These are phyloP conservation scores for Begonia masoniana DNA, from an alignment of 306 rosid species.

Conservation along the genomic window DNA sequence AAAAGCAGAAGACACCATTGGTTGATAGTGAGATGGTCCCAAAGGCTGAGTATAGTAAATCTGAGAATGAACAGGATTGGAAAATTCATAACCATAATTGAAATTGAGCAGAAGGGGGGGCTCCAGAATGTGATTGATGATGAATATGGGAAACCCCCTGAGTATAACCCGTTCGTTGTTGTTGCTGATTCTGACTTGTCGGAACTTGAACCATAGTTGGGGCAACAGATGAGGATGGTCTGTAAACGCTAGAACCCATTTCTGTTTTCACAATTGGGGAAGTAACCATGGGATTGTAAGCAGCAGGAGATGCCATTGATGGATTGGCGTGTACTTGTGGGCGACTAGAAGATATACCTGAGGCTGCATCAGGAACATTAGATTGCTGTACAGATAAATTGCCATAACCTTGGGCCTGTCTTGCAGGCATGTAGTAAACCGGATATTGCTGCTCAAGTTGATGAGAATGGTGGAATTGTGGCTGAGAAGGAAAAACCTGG, in stretches of 20 bases:
- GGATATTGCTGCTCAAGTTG: constrained; percentile 66
- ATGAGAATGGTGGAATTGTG: constrained; percentile 46
- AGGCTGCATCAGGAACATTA: constrained; percentile 13
- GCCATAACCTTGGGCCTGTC: constrained; percentile 61
- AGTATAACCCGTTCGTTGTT: constrained; percentile 49
- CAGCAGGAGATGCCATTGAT: constrained; percentile 23
- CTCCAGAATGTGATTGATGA: constrained; percentile 72
- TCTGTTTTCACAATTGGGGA: constrained; percentile 54
- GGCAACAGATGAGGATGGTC: constrained; percentile 46
- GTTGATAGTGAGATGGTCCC: constrained; percentile 80
- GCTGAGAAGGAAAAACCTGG: constrained; percentile 87
- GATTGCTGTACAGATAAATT: constrained; percentile 55
- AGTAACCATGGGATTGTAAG: constrained; percentile 54
- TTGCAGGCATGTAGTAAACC: constrained; percentile 61
- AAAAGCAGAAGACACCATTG: constrained; percentile 30
- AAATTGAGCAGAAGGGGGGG: constrained; percentile 34
- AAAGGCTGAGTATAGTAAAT: constrained; percentile 71
- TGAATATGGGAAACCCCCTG: constrained; percentile 45
- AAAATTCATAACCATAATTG: constrained; percentile 54
- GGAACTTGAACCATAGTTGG: constrained; percentile 65
- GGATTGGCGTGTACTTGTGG: constrained; percentile 19
- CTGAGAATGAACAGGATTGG: constrained; percentile 62
- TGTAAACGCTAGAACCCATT: constrained; percentile 48
- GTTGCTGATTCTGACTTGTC: constrained; percentile 44
- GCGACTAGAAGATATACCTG: constrained; percentile 32